These are phyloP conservation scores for Bombardia bombarda DNA, from an alignment of 495 filamentous ascomycete species.

Conservation along the genomic window DNA sequence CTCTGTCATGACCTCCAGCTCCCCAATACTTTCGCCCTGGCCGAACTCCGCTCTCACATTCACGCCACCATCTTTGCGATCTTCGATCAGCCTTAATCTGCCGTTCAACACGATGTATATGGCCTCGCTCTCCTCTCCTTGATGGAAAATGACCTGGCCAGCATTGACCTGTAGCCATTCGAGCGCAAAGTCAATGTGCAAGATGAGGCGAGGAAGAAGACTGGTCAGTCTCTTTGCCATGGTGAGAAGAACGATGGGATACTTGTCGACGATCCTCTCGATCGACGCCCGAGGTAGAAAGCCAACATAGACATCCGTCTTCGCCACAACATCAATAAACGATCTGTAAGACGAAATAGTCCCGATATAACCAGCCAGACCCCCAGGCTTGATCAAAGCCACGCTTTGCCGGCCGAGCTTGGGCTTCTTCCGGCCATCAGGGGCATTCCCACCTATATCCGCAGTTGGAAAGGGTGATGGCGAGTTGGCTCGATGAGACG, in stretches of 20 bases:
- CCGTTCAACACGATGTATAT: slow-evolving; percentile 98
- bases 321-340: slow-evolving; percentile 92
- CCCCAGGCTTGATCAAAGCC: slow-evolving; percentile 90
- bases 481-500: slow-evolving; percentile 11
- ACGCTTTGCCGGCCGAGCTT: slow-evolving; percentile 50
- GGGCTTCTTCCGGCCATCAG: slow-evolving; percentile 11
- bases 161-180: slow-evolving; percentile 97
- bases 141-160: slow-evolving; percentile 88
- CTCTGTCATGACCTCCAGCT: slow-evolving; percentile 95
- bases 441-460: slow-evolving; percentile 7
- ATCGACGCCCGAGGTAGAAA: slow-evolving; percentile 82
- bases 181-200: slow-evolving; percentile 95
- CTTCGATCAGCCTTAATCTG: slow-evolving; percentile 70
- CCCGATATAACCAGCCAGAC: slow-evolving; percentile 88
- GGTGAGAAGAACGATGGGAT: slow-evolving; percentile 85
- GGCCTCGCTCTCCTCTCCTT: slow-evolving; percentile 93
- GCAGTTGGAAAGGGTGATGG: slow-evolving; percentile 13
- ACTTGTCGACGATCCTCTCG: slow-evolving; percentile 84
- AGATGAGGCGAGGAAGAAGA: slow-evolving; percentile 80
- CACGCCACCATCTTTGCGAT: slow-evolving; percentile 71
- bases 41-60: slow-evolving; percentile 89
- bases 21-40: slow-evolving; percentile 94
- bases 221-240: slow-evolving; percentile 92
- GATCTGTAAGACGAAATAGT: slow-evolving; percentile 91
- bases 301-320: slow-evolving; percentile 97